Conservation (phyloP, 2,329 filamentous ascomycete genomes). For the Fusarium hostae region DNA sequence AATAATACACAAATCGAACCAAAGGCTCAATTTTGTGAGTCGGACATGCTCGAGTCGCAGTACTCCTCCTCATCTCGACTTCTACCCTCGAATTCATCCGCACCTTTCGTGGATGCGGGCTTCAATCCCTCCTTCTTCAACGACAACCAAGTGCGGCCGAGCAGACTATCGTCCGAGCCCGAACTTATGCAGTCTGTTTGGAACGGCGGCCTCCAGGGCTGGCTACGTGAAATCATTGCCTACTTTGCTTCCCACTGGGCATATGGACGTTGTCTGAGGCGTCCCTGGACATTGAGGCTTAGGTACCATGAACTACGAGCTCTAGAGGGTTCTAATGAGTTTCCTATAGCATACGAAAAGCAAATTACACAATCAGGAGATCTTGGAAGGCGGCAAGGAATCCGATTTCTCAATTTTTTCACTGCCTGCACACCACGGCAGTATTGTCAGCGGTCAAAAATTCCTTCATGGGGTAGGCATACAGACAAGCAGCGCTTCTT, state of each 20-base stretch:
- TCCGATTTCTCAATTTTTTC: not conserved
- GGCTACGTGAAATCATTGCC: not conserved
- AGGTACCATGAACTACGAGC: not conserved
- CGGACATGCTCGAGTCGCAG: not conserved
- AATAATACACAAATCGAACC: not conserved
- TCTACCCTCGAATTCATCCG: not conserved
- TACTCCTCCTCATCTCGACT: not conserved
- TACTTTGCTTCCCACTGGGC: not conserved
- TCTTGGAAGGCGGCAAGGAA: not conserved
- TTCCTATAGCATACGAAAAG: not conserved
- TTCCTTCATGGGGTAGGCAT: not conserved
- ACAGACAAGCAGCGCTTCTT: not conserved
- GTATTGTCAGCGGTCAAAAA: not conserved
- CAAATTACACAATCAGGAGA: not conserved
- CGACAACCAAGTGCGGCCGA: not conserved
- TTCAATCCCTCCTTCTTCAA: not conserved
- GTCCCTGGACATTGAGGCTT: not conserved
- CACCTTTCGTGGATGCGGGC: not conserved
- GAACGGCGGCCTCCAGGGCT: not conserved
- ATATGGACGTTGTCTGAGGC: not conserved
- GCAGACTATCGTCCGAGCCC: not conserved
- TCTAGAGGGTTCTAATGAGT: not conserved
- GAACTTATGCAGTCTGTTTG: not conserved
- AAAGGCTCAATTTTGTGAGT: not conserved
- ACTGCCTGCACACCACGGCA: not conserved